A percentile compares a stretch with the other conserved stretches of the same genome.
phyloP scores from a whole-genome alignment of 768 basidiomycete species.

The Albatrellus ellisii region DNA sequence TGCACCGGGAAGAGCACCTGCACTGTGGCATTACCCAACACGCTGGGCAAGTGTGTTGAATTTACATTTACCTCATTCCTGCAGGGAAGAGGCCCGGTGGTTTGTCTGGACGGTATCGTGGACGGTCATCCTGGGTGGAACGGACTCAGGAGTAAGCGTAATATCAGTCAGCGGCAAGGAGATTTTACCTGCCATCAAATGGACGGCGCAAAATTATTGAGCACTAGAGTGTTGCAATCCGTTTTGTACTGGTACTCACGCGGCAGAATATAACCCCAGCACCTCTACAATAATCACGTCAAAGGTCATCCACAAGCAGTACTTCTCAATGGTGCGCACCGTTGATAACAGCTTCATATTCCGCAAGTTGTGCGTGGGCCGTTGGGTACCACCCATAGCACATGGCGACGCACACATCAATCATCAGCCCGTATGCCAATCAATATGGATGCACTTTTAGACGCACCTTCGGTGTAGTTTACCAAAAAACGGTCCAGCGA shows the following conservation, averaged over 20 bases:
- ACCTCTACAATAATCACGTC: background rate
- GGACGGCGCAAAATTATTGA: background rate
- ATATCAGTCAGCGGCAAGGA: background rate
- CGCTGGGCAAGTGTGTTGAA: too few relatives aligned
- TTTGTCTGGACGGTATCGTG: background rate
- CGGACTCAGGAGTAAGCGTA: background rate
- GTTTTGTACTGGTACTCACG: too few relatives aligned
- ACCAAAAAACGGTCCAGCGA: constrained; percentile 30
- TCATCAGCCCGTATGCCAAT: constrained; percentile 3
- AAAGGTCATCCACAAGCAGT: background rate
- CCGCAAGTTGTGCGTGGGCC: constrained; percentile 21
- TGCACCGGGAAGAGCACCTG: constrained; percentile 45
- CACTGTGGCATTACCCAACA: too few relatives aligned
- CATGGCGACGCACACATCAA: constrained; percentile 9
- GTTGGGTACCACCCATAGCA: constrained; percentile 14
- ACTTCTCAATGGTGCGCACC: constrained; percentile 18
- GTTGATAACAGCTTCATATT: constrained; percentile 24
- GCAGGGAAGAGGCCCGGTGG: background rate
- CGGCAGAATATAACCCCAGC: background rate
- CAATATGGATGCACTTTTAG: background rate
- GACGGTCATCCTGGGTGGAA: background rate
- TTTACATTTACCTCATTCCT: too few relatives aligned
- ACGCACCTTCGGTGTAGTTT: constrained; percentile 17
- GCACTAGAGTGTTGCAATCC: background rate
- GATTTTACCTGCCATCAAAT: background rate